Conservation (phyloP, 164 flowering plant genomes). For the Vitis rupestris region DNA sequence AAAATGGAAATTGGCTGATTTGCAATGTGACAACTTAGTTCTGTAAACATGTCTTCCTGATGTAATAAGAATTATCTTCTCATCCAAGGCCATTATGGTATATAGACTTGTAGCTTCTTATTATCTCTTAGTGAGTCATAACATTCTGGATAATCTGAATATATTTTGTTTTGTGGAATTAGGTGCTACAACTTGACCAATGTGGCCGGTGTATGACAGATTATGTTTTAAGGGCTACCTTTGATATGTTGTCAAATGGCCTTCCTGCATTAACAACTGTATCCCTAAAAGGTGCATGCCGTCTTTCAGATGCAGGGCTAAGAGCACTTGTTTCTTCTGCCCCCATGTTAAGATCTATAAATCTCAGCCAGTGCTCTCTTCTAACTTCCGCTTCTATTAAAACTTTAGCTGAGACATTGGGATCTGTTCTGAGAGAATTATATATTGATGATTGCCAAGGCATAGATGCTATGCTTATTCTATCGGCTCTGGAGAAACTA, state of each 20-base stretch:
- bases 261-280: conserved; percentile 54
- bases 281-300: conserved; percentile 80
- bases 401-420: conserved; percentile 45
- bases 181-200: conserved; percentile 88
- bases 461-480: conserved; percentile 57
- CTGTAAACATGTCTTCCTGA: too few species aligned
- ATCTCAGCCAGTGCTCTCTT: conserved; percentile 82
- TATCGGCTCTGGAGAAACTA: conserved; percentile 61
- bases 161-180: conserved; percentile 15
- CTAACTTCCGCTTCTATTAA: conserved; percentile 53
- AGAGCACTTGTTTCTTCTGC: conserved; percentile 59
- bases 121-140: too few species aligned
- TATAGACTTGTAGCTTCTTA: too few species aligned
- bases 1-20: too few species aligned
- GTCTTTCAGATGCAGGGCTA: conserved; percentile 78
- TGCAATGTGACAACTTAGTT: too few species aligned
- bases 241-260: conserved; percentile 44
- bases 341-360: conserved; percentile 63
- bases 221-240: conserved; percentile 42
- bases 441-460: conserved; percentile 68
- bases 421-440: conserved; percentile 57
- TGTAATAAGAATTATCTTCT: too few species aligned
- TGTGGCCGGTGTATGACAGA: conserved; percentile 85
- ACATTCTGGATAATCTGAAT: not conserved
- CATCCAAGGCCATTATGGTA: too few species aligned